Conservation (phyloP, 2,329 filamentous ascomycete genomes). For the Hypoxylon sp. region DNA sequence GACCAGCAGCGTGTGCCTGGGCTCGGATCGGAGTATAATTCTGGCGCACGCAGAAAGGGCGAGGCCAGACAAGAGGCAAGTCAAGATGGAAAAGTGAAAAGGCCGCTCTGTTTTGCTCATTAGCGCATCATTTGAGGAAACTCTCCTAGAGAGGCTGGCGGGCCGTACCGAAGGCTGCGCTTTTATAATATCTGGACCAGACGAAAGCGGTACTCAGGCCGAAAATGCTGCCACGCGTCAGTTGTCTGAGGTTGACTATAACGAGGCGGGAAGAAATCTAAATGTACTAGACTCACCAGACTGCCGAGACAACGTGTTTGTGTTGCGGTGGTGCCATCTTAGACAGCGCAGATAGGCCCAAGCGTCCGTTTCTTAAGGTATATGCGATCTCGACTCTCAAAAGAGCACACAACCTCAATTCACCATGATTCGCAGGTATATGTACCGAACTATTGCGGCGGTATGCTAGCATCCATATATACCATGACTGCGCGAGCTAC, state of each 20-base stretch:
- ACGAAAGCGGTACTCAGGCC: constrained; percentile 46
- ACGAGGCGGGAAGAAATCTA: constrained; percentile 3
- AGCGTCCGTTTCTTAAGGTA: constrained; percentile 1
- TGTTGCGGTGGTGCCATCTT: constrained; percentile 32
- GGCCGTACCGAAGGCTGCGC: constrained; percentile 55
- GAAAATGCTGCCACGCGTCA: constrained; percentile 42
- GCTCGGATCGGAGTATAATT: constrained; percentile 30
- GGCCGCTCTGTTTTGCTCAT: constrained; percentile 49
- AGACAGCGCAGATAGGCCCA: neutral
- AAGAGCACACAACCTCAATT: constrained; percentile 16
- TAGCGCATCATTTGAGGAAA: neutral
- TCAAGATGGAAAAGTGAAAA: constrained; percentile 54
- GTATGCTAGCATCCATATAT: neutral
- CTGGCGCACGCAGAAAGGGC: constrained; percentile 41
- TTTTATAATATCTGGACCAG: constrained; percentile 53
- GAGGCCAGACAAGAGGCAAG: constrained; percentile 46
- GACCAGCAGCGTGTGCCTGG: constrained; percentile 27
- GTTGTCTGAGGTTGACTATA: constrained; percentile 8
- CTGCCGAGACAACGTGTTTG: constrained; percentile 31
- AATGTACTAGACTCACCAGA: constrained; percentile 33
- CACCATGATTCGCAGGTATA: constrained; percentile 2
- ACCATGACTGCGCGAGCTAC: constrained; percentile 10
- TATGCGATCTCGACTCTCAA: constrained; percentile 18
- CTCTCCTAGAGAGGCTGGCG: neutral
- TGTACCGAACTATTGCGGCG: neutral